Evolutionary conservation across 2,329 filamentous ascomycete genomes (phyloP).

Genomic region (Lasiodiplodia sp.): DNA sequence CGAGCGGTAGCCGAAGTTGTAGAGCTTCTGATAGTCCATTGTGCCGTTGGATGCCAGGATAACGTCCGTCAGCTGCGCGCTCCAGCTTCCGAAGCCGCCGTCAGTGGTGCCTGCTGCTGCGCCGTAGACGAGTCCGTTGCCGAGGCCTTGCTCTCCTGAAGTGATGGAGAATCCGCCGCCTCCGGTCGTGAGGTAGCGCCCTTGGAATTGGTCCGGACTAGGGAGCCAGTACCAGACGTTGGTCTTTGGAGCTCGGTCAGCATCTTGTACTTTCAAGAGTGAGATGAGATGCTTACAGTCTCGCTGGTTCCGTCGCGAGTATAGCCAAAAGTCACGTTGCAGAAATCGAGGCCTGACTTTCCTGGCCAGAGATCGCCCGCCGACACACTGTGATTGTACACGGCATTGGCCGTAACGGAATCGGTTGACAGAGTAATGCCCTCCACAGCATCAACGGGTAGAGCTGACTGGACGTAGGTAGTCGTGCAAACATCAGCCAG

Average conservation of each 20-base stretch:
- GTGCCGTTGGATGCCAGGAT: constrained; percentile 54
- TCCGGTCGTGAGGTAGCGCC: constrained; percentile 55
- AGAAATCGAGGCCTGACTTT: constrained; percentile 48
- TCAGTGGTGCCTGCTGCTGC: constrained; percentile 58
- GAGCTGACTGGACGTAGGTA: constrained; percentile 34
- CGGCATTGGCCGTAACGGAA: constrained; percentile 39
- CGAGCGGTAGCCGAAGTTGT: constrained; percentile 61
- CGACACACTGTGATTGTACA: constrained; percentile 44
- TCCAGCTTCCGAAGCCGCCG: constrained; percentile 59
- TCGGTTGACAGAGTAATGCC: constrained; percentile 33
- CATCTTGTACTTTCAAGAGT: too few relatives aligned
- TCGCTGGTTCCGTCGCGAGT: constrained; percentile 48
- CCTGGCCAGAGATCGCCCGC: constrained; percentile 33
- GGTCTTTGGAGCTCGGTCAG: not conserved
- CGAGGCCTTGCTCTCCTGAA: constrained; percentile 44
- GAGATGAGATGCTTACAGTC: not conserved
- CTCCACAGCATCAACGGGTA: constrained; percentile 32
- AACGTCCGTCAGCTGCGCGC: constrained; percentile 46
- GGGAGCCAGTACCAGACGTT: constrained; percentile 54
- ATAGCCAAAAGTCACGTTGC: constrained; percentile 57
- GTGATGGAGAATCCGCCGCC: constrained; percentile 58
- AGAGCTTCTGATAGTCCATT: constrained; percentile 58
- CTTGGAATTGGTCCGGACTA: constrained; percentile 51
- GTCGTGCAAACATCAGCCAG: constrained; percentile 32
- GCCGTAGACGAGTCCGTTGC: constrained; percentile 54